Conservation (phyloP, 495 filamentous ascomycete genomes). For the Xylaria curta region DNA sequence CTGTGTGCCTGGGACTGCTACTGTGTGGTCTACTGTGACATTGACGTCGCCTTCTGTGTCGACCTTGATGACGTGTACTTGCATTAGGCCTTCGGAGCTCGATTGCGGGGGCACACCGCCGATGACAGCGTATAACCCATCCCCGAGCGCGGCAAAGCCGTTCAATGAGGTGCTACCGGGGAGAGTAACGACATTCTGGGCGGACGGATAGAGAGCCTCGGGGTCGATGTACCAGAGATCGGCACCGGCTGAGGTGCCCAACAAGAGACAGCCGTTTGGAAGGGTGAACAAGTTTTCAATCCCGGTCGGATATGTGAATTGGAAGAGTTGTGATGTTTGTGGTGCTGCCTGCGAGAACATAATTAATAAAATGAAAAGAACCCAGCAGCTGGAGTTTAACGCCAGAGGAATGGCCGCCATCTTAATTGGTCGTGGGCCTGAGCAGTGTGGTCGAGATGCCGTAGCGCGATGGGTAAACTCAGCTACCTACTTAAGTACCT, state of each 20-base stretch:
- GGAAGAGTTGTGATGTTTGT: slow-evolving; percentile 16
- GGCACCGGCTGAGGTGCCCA: slow-evolving; percentile 42
- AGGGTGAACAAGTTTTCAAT: slow-evolving; percentile 15
- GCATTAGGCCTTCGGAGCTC: slow-evolving; percentile 24
- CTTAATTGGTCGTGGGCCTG: background rate
- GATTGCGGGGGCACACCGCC: slow-evolving; percentile 30
- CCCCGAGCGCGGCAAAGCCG: slow-evolving; percentile 41
- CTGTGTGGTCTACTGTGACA: slow-evolving; percentile 20
- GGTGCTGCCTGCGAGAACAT: slow-evolving; percentile 7
- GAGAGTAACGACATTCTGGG: slow-evolving; percentile 41
- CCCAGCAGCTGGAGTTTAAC: background rate
- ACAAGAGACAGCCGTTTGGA: slow-evolving; percentile 22
- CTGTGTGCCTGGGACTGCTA: slow-evolving; percentile 24
- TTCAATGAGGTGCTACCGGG: slow-evolving; percentile 36
- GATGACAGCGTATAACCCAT: slow-evolving; percentile 42
- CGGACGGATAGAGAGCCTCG: slow-evolving; percentile 22
- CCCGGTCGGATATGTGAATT: slow-evolving; percentile 26
- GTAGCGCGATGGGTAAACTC: background rate
- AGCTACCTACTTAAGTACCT: background rate
- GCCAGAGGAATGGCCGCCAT: slow-evolving; percentile 8
- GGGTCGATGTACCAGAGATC: slow-evolving; percentile 40
- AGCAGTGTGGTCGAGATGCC: background rate
- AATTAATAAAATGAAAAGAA: background rate
- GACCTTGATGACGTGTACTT: slow-evolving; percentile 34
- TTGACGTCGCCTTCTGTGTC: slow-evolving; percentile 23